Conservation (phyloP, 768 basidiomycete species). For the Coprinopsis sp. region DNA sequence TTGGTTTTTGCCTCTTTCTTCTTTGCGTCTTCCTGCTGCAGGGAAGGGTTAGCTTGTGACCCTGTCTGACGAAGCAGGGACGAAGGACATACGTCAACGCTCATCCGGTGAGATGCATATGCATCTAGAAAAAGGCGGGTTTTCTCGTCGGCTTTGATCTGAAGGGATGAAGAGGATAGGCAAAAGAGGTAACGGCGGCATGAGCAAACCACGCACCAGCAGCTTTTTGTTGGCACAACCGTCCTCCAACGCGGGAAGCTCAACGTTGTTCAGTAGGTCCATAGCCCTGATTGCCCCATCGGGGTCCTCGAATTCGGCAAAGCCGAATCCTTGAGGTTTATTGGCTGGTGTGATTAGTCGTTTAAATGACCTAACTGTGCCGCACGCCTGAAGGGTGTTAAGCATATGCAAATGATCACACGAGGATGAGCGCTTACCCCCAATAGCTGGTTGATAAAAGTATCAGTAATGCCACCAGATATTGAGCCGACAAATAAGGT, state of each 20-base stretch:
- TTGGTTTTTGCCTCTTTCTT: conserved; percentile 58
- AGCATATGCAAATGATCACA: not conserved
- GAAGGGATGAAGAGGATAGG: conserved; percentile 32
- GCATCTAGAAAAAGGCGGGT: conserved; percentile 84
- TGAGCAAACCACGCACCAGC: conserved; percentile 52
- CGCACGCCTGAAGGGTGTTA: conserved; percentile 66
- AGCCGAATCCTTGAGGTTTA: conserved; percentile 95
- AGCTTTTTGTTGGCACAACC: conserved; percentile 48
- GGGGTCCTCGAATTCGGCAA: conserved; percentile 93
- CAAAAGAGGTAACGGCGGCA: conserved; percentile 35
- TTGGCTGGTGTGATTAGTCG: conserved; percentile 89
- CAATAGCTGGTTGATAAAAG: conserved; percentile 74
- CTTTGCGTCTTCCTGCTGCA: conserved; percentile 67
- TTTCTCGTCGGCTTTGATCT: conserved; percentile 97
- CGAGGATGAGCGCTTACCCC: conserved; percentile 44
- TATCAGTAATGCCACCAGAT: conserved; percentile 85
- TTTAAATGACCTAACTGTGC: conserved; percentile 85
- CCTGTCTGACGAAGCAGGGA: not conserved
- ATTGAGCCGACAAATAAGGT: conserved; percentile 93
- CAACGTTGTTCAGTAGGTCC: conserved; percentile 44
- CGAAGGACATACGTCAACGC: conserved; percentile 63
- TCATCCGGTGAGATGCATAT: conserved; percentile 73
- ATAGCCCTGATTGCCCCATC: conserved; percentile 78
- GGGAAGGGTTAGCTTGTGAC: conserved; percentile 3
- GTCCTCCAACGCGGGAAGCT: conserved; percentile 50